Evolutionary conservation across 2,329 filamentous ascomycete species (phyloP), one percentile per base, ranked within the genome.

Genomic region (Diaporthe sp.): DNA sequence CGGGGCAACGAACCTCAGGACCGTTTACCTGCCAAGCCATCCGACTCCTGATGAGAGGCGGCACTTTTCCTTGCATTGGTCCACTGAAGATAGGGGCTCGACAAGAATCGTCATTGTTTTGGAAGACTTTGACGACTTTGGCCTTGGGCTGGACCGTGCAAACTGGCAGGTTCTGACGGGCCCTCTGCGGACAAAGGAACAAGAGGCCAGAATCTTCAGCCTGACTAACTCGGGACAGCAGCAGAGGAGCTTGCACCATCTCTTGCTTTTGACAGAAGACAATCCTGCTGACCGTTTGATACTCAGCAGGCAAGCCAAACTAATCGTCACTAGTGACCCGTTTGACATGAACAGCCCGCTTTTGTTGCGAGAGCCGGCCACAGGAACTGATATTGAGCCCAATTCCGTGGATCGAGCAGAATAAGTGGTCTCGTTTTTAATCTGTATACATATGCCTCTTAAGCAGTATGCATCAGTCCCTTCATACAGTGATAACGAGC

Each of bases 311-410:
- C 61, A 67, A 37, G 61, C 61, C 42, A 31, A 34, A 7, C 15
- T 22, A 9, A 34, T 19, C 12, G 19, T 67, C 28, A n/a, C 17
- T 5, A 67, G 61, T 28, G 61, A 67, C 15, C 28, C 61, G 3
- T 67, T 67, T n/a, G 61, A 67, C 28, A 51, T 67, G 42, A 67
- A 67, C 19, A 67, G 42, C 61, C 19, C 42, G 13, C 28, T 67
- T n/a, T 8, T 22, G 28, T 37, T 67, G 59, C 44, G 6, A 51
- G 61, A 67, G 25, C 19, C 34, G 28, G 28, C 17, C 17, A 12
- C 42, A n/a, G 61, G 44, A 28, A 22, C 17, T 51, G 25, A 28
- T n/a, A 13, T 15, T 28, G 6, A 4, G n/a, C 13, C 15, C 15
- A 58, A 22, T 2, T 8, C 31, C 25, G 19, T 10, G 31, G 17